Evolutionary conservation across 352 stramenopile species (phyloP), one percentile per base, ranked within the genome.

Genomic region (Nothophytophthora sp.): DNA sequence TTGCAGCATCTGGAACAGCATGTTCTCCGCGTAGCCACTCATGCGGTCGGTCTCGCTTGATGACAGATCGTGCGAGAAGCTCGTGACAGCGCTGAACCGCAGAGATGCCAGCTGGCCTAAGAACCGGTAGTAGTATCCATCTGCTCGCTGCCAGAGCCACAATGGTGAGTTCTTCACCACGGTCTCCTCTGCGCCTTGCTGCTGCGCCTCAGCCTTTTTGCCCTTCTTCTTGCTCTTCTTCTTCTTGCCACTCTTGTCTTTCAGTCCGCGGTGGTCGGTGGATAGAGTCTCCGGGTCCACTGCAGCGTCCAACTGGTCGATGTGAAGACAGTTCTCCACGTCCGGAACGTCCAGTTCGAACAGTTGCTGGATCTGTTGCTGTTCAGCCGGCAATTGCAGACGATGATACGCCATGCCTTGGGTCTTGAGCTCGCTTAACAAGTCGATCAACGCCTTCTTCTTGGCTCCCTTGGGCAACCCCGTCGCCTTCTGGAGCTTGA

Each of bases 401-500:
- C 83, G 80, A 38, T 93, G 81, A 51, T 89, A 88, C 16, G 53
- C 54, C 55, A 97, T 77, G 0, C 92, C 93, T 19, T 97, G 86
- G 1, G 73, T 70, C 46, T 95, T 91, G 2, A 98, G 63, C 47
- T 92, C 91, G 10, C 69, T 61, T 5, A 99, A 85, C 16, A 99
- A 66, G 55, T 99, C 97, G 20, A 98, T 85, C 5, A 99, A 66
- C 13, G 96, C 97, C 50, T 98, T 90, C 76, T 99, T 96, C 71
- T 99, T 99, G 20, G 98, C 93, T 38, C 89, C 91, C 71, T 98
- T 98, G 0, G 93, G 93, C 15, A 90, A 62, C 25, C 95, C 97
- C 20, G 70, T 70, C 13, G 64, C 60, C 42, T 96, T 78, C 49
- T 92, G 84, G 0, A 86, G 64, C 30, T 85, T 88, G 24, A 72